Evolutionary conservation across 495 filamentous ascomycete species (phyloP).

Genomic region (Articulospora tetracladia): DNA sequence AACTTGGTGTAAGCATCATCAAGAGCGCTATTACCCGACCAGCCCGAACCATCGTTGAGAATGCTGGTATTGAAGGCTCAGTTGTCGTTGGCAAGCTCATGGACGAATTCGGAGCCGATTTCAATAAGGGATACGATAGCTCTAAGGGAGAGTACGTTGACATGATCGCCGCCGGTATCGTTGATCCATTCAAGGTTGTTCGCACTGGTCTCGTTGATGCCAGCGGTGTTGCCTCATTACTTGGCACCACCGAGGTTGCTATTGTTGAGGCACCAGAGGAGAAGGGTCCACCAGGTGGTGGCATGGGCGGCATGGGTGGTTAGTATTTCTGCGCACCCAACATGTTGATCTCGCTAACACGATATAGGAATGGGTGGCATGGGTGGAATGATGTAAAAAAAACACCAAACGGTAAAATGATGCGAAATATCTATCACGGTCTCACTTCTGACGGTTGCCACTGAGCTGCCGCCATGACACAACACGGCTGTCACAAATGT

Average conservation of each 20-base stretch:
- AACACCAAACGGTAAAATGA: slow-evolving; percentile 8
- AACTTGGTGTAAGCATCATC: slow-evolving; percentile 95
- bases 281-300: slow-evolving; percentile 51
- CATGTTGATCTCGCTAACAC: slow-evolving; percentile 10
- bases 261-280: slow-evolving; percentile 98
- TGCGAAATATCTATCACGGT: slow-evolving; percentile 20
- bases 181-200: slow-evolving; percentile 98
- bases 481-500: slow-evolving; percentile 14
- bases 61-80: slow-evolving; percentile 92
- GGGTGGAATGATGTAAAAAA: slow-evolving; percentile 52
- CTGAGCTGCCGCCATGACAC: slow-evolving; percentile 8
- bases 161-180: slow-evolving; percentile 95
- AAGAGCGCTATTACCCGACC: slow-evolving; percentile 96
- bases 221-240: slow-evolving; percentile 91
- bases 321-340: slow-evolving; percentile 24
- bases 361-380: slow-evolving; percentile 24
- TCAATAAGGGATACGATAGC: slow-evolving; percentile 98
- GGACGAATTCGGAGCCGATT: slow-evolving; percentile 87
- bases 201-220: slow-evolving; percentile 93
- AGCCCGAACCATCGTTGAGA: slow-evolving; percentile 93
- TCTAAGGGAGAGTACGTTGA: slow-evolving; percentile 96
- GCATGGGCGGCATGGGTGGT: slow-evolving; percentile 70
- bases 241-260: slow-evolving; percentile 96
- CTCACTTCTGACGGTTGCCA: slow-evolving; percentile 10
- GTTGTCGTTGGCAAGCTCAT: slow-evolving; percentile 97